Percentiles rank a stretch among this genome's conserved stretches.
These are phyloP conservation scores for Amanita thiersii DNA, from an alignment of 768 basidiomycete genomes.

Conservation along the genomic window DNA sequence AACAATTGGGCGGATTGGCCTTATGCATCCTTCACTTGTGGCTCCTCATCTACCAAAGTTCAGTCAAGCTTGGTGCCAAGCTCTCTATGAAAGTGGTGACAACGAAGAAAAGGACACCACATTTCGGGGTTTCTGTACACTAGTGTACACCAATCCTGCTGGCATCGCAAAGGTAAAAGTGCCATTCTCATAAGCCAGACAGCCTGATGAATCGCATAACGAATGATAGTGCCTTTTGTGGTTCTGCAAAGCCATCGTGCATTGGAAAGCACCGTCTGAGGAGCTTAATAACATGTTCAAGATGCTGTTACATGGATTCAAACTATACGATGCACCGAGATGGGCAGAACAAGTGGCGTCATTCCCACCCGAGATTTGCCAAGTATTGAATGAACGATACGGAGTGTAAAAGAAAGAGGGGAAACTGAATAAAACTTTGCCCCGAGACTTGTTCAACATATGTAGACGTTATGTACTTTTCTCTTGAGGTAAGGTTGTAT, in stretches of 20 bases:
- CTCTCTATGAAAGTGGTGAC: conserved; percentile 95
- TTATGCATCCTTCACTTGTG: conserved; percentile 85
- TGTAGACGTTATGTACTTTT: too few species aligned
- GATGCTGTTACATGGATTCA: conserved; percentile 83
- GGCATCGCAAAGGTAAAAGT: conserved; percentile 77
- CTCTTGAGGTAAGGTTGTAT: too few species aligned
- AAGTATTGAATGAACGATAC: conserved; percentile 81
- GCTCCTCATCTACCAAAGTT: conserved; percentile 87
- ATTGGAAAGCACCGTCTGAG: conserved; percentile 88
- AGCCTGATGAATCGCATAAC: not conserved
- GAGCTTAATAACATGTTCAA: conserved; percentile 95
- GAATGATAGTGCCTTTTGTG: conserved; percentile 84
- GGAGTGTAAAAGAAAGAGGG: conserved; percentile 47
- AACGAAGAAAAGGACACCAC: conserved; percentile 99
- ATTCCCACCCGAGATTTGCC: conserved; percentile 86
- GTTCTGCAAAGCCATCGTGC: conserved; percentile 97
- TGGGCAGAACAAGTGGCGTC: conserved; percentile 79
- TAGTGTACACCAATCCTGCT: conserved; percentile 89
- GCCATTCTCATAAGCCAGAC: not conserved
- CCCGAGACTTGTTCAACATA: too few species aligned
- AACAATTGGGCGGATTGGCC: conserved; percentile 91
- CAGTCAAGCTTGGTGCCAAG: conserved; percentile 95
- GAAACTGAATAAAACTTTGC: too few species aligned
- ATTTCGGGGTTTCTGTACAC: conserved; percentile 93
- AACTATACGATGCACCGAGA: conserved; percentile 74